These are phyloP conservation scores for Lasiodiplodia gonubiensis DNA, from an alignment of 2,329 filamentous ascomycete genomes.

Conservation along the genomic window DNA sequence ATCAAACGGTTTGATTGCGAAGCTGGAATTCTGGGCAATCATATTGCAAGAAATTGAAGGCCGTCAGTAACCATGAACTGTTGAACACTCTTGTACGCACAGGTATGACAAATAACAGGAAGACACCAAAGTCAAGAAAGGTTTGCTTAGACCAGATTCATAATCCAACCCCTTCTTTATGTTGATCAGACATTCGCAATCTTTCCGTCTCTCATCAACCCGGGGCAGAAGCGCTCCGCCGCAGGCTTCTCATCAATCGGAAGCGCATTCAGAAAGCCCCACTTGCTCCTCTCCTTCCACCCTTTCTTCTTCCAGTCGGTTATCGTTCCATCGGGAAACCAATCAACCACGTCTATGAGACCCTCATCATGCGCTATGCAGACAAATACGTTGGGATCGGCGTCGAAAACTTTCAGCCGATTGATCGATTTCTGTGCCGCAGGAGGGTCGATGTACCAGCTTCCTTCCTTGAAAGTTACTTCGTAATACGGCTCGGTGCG, in stretches of 20 bases:
- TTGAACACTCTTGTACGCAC: background rate
- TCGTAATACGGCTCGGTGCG: constrained; percentile 24
- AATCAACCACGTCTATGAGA: constrained; percentile 35
- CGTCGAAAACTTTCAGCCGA: constrained; percentile 36
- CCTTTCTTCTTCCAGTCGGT: constrained; percentile 38
- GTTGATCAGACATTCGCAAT: background rate
- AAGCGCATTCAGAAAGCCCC: constrained; percentile 38
- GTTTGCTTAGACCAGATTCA: background rate
- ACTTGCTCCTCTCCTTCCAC: constrained; percentile 36
- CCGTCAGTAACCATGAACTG: background rate
- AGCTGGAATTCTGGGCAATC: background rate
- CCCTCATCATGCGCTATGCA: constrained; percentile 40
- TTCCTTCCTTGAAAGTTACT: background rate
- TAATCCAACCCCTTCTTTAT: background rate
- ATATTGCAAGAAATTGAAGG: background rate
- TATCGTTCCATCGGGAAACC: constrained; percentile 35
- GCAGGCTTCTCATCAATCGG: constrained; percentile 33
- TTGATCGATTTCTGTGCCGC: constrained; percentile 34
- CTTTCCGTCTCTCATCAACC: constrained; percentile 24
- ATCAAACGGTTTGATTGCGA: background rate
- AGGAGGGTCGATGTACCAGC: constrained; percentile 25
- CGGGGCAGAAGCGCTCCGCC: constrained; percentile 4
- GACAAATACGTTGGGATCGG: constrained; percentile 36
- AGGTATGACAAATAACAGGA: background rate
- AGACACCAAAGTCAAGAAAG: background rate